Evolutionary conservation across 2,329 filamentous ascomycete genomes (phyloP), one percentile per base, ranked within the genome.

Genomic region (Fusarium brevicatenulatum): DNA sequence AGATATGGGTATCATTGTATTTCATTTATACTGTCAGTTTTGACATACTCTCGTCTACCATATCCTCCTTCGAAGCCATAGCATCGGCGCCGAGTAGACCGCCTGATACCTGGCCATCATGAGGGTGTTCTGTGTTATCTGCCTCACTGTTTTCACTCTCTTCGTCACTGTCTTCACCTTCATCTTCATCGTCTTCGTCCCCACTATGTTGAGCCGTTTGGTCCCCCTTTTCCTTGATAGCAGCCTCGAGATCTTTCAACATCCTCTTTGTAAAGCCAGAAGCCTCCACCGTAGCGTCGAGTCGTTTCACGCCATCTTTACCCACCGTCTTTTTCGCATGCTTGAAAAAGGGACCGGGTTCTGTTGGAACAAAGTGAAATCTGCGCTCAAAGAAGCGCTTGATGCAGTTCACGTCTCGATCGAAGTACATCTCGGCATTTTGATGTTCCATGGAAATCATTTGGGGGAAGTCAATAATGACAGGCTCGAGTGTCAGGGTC

Each of bases 211-310:
- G 81, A 2, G 81, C 80, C n/a, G 84, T 80, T 52, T 81, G 70
- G 44, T 86, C 84, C 58, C 91, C 89, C 79, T 95, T 92, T 84
- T 93, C 92, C 76, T 92, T 91, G 84, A 99, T 96, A 73, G 97
- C 97, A 15, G 90, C 89, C 79, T 98, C 96, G 21, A 99, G 85
- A 76, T 99, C 96, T 82, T 96, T 97, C 21, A 94, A 90, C 92
- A 98, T 97, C 84, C 97, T 98, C 85, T 92, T 97, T 25, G 94
- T 97, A 81, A 99, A 98, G 0, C 96, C 96, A 4, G 94, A 97
- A 0, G 96, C 96, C 79, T 97, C 93, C 3, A 97, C 95, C 37
- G 93, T 90, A 21, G 97, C 91, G 82, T 99, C 97, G 21, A 99
- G 83, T 73, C 96, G 88, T 70, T 86, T 90, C 1, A 86, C 87